A percentile compares a stretch with the other conserved stretches of the same genome.
Evolutionary conservation across 2,329 filamentous ascomycete species (phyloP).

Genomic region (Lasiodiplodia sp.): DNA sequence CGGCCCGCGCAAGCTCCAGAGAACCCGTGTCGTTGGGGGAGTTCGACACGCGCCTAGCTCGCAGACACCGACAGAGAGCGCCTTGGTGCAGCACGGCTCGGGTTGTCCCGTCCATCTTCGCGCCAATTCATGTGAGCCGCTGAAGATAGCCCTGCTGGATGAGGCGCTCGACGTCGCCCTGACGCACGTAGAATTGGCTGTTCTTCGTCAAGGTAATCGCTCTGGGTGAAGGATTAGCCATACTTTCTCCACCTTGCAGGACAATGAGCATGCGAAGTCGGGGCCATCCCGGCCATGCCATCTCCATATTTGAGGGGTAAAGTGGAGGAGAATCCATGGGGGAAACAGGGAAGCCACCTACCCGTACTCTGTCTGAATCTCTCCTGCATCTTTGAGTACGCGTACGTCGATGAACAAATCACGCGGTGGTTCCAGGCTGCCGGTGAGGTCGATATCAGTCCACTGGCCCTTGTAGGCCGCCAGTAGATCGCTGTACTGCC

Average conservation of each 20-base stretch:
- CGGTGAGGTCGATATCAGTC: slow-evolving; percentile 96
- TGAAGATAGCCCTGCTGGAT: slow-evolving; percentile 96
- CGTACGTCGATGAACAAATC: slow-evolving; percentile 97
- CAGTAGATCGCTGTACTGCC: slow-evolving; percentile 88
- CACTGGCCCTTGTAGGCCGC: slow-evolving; percentile 98
- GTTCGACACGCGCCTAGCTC: not conserved
- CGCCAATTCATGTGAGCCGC: slow-evolving; percentile 61
- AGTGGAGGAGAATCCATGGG: slow-evolving; percentile 19
- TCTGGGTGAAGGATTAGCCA: slow-evolving; percentile 54
- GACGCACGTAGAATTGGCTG: slow-evolving; percentile 95
- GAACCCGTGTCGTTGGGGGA: slow-evolving; percentile 2
- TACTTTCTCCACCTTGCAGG: not conserved
- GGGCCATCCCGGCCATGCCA: not conserved
- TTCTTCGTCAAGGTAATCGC: slow-evolving; percentile 97
- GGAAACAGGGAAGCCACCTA: slow-evolving; percentile 56
- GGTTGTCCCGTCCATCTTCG: not conserved
- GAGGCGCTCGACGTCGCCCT: slow-evolving; percentile 92
- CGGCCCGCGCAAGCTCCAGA: not conserved
- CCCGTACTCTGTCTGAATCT: slow-evolving; percentile 99
- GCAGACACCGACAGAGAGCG: slow-evolving; percentile 1
- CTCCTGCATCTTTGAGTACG: slow-evolving; percentile 93
- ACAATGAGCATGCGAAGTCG: not conserved
- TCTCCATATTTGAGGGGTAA: slow-evolving; percentile 27
- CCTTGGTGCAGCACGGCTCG: not conserved
- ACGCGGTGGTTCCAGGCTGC: slow-evolving; percentile 89